Percentiles rank a stretch among this genome's conserved stretches.
phyloP scores from a whole-genome alignment of 805 yeast genomes.

The Ogataea chonburiensis region DNA sequence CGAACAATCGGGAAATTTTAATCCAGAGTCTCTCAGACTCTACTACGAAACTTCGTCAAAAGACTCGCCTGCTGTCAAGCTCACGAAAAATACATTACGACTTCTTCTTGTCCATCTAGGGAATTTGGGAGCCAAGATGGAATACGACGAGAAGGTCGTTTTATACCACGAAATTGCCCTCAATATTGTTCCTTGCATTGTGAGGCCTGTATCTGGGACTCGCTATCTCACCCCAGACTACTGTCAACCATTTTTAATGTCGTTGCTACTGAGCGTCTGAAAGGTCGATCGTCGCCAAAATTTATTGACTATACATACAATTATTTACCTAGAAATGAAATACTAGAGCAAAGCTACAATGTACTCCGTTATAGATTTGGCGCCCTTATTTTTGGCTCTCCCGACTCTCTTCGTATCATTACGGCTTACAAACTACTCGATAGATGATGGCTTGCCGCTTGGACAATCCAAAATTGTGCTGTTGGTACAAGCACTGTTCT shows the following conservation, averaged over 20 bases:
- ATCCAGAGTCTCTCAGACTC: constrained; percentile 13
- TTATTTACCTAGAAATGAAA: constrained; percentile 5
- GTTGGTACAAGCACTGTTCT: constrained; percentile 22
- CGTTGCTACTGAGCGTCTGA: constrained; percentile 6
- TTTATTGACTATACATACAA: background rate
- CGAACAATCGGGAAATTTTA: constrained; percentile 16
- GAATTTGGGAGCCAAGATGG: constrained; percentile 10
- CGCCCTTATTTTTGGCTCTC: constrained; percentile 35
- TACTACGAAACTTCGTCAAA: constrained; percentile 12
- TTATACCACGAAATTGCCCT: constrained; percentile 12
- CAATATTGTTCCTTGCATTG: constrained; percentile 16
- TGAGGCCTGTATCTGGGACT: constrained; percentile 10
- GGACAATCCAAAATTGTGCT: constrained; percentile 11
- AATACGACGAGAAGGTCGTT: constrained; percentile 5
- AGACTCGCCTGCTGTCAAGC: constrained; percentile 12
- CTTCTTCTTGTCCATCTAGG: constrained; percentile 14
- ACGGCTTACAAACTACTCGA: constrained; percentile 21
- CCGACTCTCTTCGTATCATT: constrained; percentile 36
- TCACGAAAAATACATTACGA: constrained; percentile 15
- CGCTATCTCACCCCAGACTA: constrained; percentile 16
- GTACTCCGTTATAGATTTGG: constrained; percentile 24
- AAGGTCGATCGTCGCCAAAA: constrained; percentile 7
- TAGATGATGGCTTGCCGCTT: background rate
- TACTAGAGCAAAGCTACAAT: constrained; percentile 5
- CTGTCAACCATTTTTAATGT: constrained; percentile 11